A percentile compares a stretch with the other conserved stretches of the same genome.
Evolutionary conservation across 2,329 filamentous ascomycete genomes (phyloP).

Genomic region (Exophiala xenobiotica): DNA sequence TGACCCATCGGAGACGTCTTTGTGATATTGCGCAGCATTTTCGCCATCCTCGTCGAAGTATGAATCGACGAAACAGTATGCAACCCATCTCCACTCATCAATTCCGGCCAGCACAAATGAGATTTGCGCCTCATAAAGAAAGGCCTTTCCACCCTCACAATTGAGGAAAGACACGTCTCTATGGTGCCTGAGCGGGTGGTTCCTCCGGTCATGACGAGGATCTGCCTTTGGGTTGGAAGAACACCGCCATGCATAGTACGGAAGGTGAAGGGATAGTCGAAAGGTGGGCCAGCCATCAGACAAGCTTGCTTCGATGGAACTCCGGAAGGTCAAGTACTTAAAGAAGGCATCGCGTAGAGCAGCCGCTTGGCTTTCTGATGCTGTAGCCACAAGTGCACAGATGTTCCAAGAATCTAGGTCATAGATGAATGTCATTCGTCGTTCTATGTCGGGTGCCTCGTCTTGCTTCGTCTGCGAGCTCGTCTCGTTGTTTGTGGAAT

Average conservation of each 20-base stretch:
- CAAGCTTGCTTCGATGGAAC: neutral
- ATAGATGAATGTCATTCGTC: constrained; percentile 5
- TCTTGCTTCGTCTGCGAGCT: neutral
- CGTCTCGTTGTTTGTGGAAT: neutral
- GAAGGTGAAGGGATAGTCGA: neutral
- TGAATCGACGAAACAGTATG: constrained; percentile 3
- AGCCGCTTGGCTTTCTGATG: neutral
- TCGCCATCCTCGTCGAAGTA: neutral
- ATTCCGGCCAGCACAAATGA: constrained; percentile 2
- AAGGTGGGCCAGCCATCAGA: neutral
- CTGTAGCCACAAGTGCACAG: constrained; percentile 9
- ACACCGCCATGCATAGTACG: constrained; percentile 1
- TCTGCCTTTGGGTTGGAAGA: neutral
- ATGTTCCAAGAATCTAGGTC: constrained; percentile 8
- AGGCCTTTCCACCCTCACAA: neutral
- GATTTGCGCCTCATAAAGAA: constrained; percentile 5
- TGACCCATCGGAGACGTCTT: neutral
- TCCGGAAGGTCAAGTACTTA: constrained; percentile 2
- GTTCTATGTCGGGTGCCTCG: neutral
- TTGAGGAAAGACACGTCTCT: constrained; percentile 3
- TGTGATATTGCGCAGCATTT: neutral
- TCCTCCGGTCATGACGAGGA: neutral
- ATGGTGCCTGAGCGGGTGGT: neutral
- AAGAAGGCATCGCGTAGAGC: constrained; percentile 5
- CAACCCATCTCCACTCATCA: neutral